These are phyloP conservation scores for Phytophthora chlamydospora DNA, from an alignment of 352 stramenopile species.

Conservation along the genomic window DNA sequence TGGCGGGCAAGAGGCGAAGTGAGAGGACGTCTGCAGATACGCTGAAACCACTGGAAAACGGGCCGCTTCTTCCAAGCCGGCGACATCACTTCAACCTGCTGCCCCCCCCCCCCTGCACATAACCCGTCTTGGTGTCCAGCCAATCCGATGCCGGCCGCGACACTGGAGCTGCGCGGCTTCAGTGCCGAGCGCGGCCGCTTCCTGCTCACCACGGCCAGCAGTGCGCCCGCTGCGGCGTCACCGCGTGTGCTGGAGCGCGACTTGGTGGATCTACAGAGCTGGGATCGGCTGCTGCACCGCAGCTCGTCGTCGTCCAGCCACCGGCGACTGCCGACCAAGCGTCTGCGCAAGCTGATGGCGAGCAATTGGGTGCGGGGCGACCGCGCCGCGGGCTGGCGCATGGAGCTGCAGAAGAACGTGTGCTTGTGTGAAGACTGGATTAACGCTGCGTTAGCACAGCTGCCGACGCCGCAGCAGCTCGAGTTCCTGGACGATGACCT, in stretches of 20 bases:
- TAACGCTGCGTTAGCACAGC: conserved; percentile 40
- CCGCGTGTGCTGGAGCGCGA: conserved; percentile 37
- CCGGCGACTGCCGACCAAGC: conserved; percentile 57
- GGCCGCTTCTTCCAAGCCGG: background rate
- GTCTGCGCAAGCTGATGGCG: conserved; percentile 62
- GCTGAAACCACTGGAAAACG: conserved; percentile 5
- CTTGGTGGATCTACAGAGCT: conserved; percentile 49
- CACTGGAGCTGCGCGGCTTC: conserved; percentile 47
- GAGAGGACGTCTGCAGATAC: conserved; percentile 20
- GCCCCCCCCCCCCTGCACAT: too few species aligned
- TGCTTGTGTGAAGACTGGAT: conserved; percentile 61
- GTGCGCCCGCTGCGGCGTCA: background rate
- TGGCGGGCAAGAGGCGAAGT: conserved; percentile 9
- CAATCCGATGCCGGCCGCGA: conserved; percentile 1
- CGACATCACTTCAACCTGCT: conserved; percentile 1
- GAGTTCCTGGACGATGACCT: conserved; percentile 60
- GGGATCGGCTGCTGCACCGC: conserved; percentile 43
- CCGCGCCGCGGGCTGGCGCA: conserved; percentile 46
- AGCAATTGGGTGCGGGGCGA: conserved; percentile 58
- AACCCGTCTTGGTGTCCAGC: background rate
- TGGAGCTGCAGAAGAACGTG: conserved; percentile 73
- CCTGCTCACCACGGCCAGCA: conserved; percentile 25
- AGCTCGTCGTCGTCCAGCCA: background rate
- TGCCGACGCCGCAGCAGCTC: conserved; percentile 29
- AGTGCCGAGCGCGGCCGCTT: conserved; percentile 37